Percentiles rank a stretch among this genome's conserved stretches.
Conservation (phyloP, 2,329 filamentous ascomycete genomes). For the Metarhizium humberi region DNA sequence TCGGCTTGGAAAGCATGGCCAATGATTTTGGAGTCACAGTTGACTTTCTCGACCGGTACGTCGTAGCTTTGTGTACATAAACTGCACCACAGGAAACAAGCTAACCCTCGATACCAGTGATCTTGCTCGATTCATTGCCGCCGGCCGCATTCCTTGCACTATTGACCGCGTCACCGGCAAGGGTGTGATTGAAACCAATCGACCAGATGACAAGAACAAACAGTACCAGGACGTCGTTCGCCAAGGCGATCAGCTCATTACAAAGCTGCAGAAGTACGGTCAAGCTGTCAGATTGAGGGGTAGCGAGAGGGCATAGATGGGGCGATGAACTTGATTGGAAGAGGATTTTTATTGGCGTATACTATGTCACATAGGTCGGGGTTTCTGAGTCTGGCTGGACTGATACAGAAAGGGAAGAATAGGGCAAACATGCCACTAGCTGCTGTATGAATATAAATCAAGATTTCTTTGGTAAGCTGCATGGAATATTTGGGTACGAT, state of each 20-base stretch:
- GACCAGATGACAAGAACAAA: constrained; percentile 98
- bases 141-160: constrained; percentile 87
- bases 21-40: constrained; percentile 94
- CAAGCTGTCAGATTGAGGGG: constrained; percentile 90
- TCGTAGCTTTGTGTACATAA: constrained; percentile 22
- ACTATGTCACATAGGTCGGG: not conserved
- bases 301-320: constrained; percentile 71
- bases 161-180: constrained; percentile 96
- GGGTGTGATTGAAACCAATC: constrained; percentile 95
- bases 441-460: constrained; percentile 7
- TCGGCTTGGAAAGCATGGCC: constrained; percentile 95
- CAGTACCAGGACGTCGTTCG: constrained; percentile 97
- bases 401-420: not conserved
- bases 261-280: constrained; percentile 98
- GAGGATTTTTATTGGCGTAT: not conserved
- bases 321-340: not conserved
- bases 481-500: not conserved
- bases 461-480: not conserved
- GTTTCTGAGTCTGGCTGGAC: not conserved
- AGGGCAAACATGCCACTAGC: not conserved
- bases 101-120: constrained; percentile 46
- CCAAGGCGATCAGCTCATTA: constrained; percentile 95
- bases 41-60: constrained; percentile 88
- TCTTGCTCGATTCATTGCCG: constrained; percentile 93
- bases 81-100: not conserved